These are phyloP conservation scores for Closterium sp. DNA, from an alignment of 139 green algal genomes.

Conservation along the genomic window DNA sequence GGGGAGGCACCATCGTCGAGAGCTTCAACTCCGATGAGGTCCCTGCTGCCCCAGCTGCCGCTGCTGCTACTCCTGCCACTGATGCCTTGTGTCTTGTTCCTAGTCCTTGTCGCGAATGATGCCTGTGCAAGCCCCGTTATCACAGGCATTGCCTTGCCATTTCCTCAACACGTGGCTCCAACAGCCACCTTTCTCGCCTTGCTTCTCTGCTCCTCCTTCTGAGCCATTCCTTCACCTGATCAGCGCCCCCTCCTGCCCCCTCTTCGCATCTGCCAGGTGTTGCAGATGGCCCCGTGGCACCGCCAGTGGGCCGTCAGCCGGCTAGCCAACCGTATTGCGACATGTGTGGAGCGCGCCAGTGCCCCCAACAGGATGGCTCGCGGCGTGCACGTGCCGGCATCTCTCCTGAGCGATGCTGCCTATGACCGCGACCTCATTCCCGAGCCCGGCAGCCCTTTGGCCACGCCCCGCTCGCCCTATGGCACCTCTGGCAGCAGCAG, in stretches of 20 bases:
- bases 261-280: constrained; percentile 10
- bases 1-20: constrained; percentile 55
- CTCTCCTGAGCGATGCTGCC: not conserved
- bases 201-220: not conserved
- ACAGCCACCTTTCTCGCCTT: not conserved
- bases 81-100: too few species aligned
- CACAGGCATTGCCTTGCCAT: not conserved
- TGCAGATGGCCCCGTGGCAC: constrained; percentile 51
- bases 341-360: constrained; percentile 35
- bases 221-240: not conserved
- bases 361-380: constrained; percentile 1
- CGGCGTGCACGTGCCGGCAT: not conserved
- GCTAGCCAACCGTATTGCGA: constrained; percentile 25
- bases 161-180: not conserved
- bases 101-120: not conserved
- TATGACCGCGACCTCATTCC: not conserved
- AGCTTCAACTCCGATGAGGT: constrained; percentile 60
- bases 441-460: not conserved
- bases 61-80: not conserved
- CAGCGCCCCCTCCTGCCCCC: not conserved
- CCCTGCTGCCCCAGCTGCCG: not conserved
- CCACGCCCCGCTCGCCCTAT: not conserved
- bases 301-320: constrained; percentile 26
- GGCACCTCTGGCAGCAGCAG: not conserved
- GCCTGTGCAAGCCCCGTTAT: not conserved